Percentiles rank a stretch among this genome's conserved stretches.
These are phyloP conservation scores for Leishmania arabica DNA, from an alignment of 208 protist genomes.

Conservation along the genomic window DNA sequence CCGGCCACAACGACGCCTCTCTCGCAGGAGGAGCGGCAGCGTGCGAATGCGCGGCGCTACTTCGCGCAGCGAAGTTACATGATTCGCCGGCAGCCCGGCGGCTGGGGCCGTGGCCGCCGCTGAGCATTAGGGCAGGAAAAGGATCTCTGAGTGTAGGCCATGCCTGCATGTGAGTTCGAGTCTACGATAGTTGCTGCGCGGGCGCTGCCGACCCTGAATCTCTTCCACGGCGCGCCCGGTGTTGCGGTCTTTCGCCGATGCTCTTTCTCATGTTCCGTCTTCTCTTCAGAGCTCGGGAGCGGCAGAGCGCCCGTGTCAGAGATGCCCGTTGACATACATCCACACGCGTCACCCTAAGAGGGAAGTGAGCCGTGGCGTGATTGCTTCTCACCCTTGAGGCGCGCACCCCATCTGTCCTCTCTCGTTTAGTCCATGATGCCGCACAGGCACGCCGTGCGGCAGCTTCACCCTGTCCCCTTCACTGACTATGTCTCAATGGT, in stretches of 20 bases:
- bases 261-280: neutral
- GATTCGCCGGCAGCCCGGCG: conserved; percentile 14
- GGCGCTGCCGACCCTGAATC: neutral
- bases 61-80: conserved; percentile 39
- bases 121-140: neutral
- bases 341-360: neutral
- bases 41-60: conserved; percentile 43
- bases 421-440: neutral
- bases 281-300: neutral
- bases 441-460: neutral
- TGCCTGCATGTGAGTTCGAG: neutral
- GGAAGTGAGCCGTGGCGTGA: neutral
- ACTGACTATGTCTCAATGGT: neutral
- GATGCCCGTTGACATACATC: neutral
- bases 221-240: neutral
- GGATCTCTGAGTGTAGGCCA: neutral
- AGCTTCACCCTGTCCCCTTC: neutral
- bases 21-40: conserved; percentile 33
- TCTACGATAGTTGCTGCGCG: neutral
- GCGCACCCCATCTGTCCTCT: no score
- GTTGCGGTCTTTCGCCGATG: neutral
- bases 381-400: neutral
- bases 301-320: neutral
- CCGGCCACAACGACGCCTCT: neutral
- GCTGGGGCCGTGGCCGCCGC: conserved; percentile 14